Evolutionary conservation across 1,284 basidiomycete genomes (phyloP), one percentile per base, ranked within the genome.

Genomic region (Cutaneotrichosporon sp.): DNA sequence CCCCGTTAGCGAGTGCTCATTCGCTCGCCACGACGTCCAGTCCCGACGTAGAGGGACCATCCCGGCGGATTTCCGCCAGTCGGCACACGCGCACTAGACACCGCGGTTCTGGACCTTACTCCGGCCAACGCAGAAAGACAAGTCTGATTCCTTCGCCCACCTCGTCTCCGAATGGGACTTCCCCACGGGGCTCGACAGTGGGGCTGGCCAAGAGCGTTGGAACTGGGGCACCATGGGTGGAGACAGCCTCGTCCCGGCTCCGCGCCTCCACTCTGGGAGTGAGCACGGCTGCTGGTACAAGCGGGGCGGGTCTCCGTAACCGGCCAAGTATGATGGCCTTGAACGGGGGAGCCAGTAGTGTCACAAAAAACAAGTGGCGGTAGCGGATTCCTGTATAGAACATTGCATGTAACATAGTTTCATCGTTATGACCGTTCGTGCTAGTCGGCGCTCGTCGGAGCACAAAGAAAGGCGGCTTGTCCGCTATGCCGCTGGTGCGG

Each of bases 61-160:
- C n/a, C n/a, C n/a, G 38, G 20, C 47, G 53, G 16, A 39, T 52
- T n/a, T 52, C 53, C 4, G 27, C 47, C 12, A 43, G 57, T n/a
- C 48, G 52, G 25, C 53, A 55, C 29, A 43, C 51, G 11, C 22
- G 29, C 19, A 55, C 48, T 41, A 43, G 47, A 25, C 57, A 59
- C 48, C 55, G 50, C 17, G 44, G 27, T 1, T 53, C 53, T 3
- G 54, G 44, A 19, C 52, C 52, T 24, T 59, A 59, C 37, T n/a
- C n/a, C n/a, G n/a, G n/a, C n/a, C n/a, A n/a, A n/a, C 20, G 27
- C n/a, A 41, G 49, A 29, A 50, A 55, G 43, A 7, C 43, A 22
- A 45, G 47, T 25, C 39, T 55, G 19, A 46, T 51, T 17, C 50
- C 50, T 8, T 59, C 57, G 2, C 57, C 57, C 10, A 32, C 22